Evolutionary conservation across 345 rosid genomes (phyloP).

Genomic region (Brassica rapa): DNA sequence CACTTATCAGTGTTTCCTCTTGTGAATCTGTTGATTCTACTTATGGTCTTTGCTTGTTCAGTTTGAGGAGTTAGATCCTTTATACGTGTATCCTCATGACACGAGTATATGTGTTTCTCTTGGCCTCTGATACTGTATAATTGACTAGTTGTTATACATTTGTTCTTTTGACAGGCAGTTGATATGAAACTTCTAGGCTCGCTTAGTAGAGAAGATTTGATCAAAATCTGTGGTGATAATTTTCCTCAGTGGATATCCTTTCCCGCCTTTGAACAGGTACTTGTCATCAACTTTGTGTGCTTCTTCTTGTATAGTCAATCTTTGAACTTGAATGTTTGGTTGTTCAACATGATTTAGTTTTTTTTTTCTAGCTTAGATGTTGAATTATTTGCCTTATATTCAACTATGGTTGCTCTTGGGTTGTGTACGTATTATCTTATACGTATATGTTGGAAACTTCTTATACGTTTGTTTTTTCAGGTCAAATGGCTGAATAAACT

Average conservation of each 20-base stretch:
- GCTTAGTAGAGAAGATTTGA: constrained; percentile 87
- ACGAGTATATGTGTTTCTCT: not conserved
- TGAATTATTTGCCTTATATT: not conserved
- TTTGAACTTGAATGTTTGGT: not conserved
- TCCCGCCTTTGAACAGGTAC: constrained; percentile 97
- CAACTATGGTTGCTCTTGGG: not conserved
- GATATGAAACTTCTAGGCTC: constrained; percentile 91
- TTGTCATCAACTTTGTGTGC: not conserved
- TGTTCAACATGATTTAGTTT: constrained; percentile 1
- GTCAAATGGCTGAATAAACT: constrained; percentile 99
- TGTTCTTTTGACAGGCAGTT: constrained; percentile 60
- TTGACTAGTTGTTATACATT: not conserved
- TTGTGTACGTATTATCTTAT: not conserved
- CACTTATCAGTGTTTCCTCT: not conserved
- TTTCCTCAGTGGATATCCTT: constrained; percentile 98
- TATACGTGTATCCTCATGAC: not conserved
- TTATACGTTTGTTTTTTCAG: constrained; percentile 45
- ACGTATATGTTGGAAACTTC: not conserved
- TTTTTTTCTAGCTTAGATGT: not conserved
- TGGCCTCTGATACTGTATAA: not conserved
- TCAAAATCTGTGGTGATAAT: constrained; percentile 94
- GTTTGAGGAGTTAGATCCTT: not conserved
- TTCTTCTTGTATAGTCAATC: constrained; percentile 7
- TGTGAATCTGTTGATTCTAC: not conserved
- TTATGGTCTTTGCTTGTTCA: not conserved